Percentiles rank a stretch among this genome's conserved stretches.
phyloP scores from a whole-genome alignment of 108 stramenopile species.

The Skeletonema marinoi region DNA sequence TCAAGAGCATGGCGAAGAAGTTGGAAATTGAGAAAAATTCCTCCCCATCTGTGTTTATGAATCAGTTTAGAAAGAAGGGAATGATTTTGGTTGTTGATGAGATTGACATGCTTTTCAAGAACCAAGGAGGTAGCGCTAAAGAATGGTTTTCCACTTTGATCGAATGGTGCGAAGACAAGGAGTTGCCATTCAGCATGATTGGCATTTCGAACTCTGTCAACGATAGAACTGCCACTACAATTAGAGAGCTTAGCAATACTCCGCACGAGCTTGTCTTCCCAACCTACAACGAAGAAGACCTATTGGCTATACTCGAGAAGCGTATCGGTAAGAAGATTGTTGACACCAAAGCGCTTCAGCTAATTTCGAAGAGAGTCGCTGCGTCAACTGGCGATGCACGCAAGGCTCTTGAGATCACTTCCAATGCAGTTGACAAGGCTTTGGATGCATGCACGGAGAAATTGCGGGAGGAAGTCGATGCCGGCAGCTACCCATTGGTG shows the following conservation, averaged over 20 bases:
- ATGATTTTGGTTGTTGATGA: slow-evolving; percentile 75
- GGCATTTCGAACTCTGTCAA: slow-evolving; percentile 82
- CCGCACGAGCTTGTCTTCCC: slow-evolving; percentile 54
- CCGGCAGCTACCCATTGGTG: slow-evolving; percentile 49
- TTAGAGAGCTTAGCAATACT: slow-evolving; percentile 54
- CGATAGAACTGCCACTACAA: slow-evolving; percentile 40
- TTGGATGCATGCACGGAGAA: slow-evolving; percentile 11
- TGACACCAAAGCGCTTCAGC: slow-evolving; percentile 56
- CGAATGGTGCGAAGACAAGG: slow-evolving; percentile 38
- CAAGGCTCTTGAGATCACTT: slow-evolving; percentile 53
- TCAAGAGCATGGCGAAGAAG: slow-evolving; percentile 20
- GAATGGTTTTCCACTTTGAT: slow-evolving; percentile 46
- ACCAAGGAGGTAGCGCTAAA: slow-evolving; percentile 35
- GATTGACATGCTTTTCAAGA: slow-evolving; percentile 65
- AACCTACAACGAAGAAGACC: slow-evolving; percentile 56
- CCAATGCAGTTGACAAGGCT: slow-evolving; percentile 40
- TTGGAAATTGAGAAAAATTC: slow-evolving; percentile 19
- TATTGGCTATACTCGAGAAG: slow-evolving; percentile 49
- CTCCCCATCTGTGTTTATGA: slow-evolving; percentile 6
- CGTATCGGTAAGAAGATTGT: slow-evolving; percentile 66
- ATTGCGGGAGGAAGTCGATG: background rate
- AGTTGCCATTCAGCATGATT: slow-evolving; percentile 60
- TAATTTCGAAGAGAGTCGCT: slow-evolving; percentile 60
- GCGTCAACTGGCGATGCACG: slow-evolving; percentile 71
- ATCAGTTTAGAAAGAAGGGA: slow-evolving; percentile 28